Evolutionary conservation across 768 basidiomycete genomes (phyloP), one percentile per base, ranked within the genome.

Genomic region (Pholiota molesta): DNA sequence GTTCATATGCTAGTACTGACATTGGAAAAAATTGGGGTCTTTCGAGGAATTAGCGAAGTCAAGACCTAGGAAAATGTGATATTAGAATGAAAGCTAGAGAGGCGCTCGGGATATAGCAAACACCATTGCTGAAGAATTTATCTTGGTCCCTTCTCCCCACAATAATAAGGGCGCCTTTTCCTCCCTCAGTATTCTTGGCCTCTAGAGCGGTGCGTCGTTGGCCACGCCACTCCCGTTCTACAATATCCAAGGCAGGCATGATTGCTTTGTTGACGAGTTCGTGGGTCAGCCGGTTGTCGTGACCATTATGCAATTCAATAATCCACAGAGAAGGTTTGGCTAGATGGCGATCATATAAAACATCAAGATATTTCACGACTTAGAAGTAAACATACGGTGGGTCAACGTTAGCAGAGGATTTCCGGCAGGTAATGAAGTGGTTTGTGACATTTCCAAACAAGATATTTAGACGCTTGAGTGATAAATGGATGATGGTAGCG

Each of bases 61-160:
- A 63, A 94, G 83, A 1, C 89, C 89, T 90, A 39, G 45, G 9
- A 49, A 23, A 49, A 26, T 7, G 35, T 26, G 19, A 26, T 14
- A 49, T 49, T 9, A 49, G 23, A 23, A 14, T 21, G 21, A 11
- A 16, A 3, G n/a, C 26, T 55, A 26, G 28, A 39, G 19, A 37
- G 10, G 23, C 19, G 31, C 23, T 9, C 17, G 37, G 28, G 52
- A 39, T 37, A 10, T 29, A 58, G 62, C 78, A 29, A 60, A 85
- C 29, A 58, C 92, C 92, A 66, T 93, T 94, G 75, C 90, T 92
- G 74, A 95, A 95, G 80, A 93, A 95, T 74, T 94, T 95, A 73
- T 94, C 86, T 72, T 95, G 92, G 62, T 82, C 80, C 63, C 79
- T 81, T 62, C 84, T 85, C 3, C 93, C 92, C 7, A 91, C 87